These are phyloP conservation scores for Aspergillus asperescens DNA, from an alignment of 495 filamentous ascomycete genomes.

Conservation along the genomic window DNA sequence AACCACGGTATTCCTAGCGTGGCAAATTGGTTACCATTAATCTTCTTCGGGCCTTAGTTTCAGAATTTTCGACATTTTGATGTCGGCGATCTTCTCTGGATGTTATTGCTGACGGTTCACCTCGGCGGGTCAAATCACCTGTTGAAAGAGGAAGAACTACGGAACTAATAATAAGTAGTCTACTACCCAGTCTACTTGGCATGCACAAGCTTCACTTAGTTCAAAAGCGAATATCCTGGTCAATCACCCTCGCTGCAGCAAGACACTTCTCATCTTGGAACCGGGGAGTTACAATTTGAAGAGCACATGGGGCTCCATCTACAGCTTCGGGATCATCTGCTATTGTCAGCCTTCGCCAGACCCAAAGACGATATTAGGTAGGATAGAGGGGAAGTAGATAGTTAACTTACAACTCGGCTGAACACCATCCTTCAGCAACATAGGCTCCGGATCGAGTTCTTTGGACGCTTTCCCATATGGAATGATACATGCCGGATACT, in stretches of 20 bases:
- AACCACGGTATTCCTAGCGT: background rate
- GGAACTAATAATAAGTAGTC: too few species aligned
- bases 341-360: background rate
- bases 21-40: background rate
- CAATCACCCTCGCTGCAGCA: slow-evolving; percentile 32
- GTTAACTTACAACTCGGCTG: slow-evolving; percentile 34
- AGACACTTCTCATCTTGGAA: slow-evolving; percentile 45
- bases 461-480: slow-evolving; percentile 30
- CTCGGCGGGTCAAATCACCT: too few species aligned
- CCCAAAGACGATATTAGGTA: background rate
- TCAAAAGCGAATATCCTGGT: slow-evolving; percentile 17
- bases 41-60: background rate
- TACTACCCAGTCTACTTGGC: too few species aligned
- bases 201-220: too few species aligned
- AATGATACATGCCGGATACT: slow-evolving; percentile 38
- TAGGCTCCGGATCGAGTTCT: slow-evolving; percentile 31
- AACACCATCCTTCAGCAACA: slow-evolving; percentile 19
- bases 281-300: slow-evolving; percentile 35
- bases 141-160: too few species aligned
- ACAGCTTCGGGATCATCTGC: slow-evolving; percentile 32
- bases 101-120: too few species aligned
- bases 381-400: background rate
- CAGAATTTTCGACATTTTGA: background rate
- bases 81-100: too few species aligned
- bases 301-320: slow-evolving; percentile 35